These are phyloP conservation scores for Adansonia grandidieri DNA, from an alignment of 441 rosid genomes.

Conservation along the genomic window DNA sequence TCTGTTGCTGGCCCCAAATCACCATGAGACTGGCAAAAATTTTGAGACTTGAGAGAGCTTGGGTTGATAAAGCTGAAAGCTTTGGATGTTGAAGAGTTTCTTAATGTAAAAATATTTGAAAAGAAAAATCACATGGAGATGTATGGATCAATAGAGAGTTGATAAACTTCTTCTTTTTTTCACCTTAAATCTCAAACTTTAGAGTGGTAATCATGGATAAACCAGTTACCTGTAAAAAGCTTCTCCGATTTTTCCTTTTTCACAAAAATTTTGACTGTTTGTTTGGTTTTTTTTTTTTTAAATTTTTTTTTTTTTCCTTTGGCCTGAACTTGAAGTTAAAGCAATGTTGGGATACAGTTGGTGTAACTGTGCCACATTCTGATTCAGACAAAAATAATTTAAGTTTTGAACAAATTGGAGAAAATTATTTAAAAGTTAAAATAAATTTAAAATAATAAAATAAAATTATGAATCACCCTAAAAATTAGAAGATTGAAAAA, in stretches of 20 bases:
- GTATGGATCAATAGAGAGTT: background rate
- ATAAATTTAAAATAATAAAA: background rate
- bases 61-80: background rate
- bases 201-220: constrained; percentile 15
- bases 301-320: background rate
- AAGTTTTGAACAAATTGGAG: no score
- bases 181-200: no score
- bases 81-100: background rate
- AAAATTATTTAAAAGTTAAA: background rate
- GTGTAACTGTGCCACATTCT: background rate
- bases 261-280: background rate
- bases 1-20: constrained; percentile 18
- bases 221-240: background rate
- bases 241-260: background rate
- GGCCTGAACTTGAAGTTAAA: constrained; percentile 28
- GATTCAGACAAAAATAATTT: background rate
- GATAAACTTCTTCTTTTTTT: no score
- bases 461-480: no score
- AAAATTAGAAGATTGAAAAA: no score
- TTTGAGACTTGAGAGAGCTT: background rate
- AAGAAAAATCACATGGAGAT: background rate
- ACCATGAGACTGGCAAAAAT: background rate
- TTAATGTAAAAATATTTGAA: constrained; percentile 12
- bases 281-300: background rate
- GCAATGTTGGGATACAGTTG: background rate